Base-by-base conservation (phyloP, 2,329 filamentous ascomycete species). In the Cladosporium halotolerans region DNA sequence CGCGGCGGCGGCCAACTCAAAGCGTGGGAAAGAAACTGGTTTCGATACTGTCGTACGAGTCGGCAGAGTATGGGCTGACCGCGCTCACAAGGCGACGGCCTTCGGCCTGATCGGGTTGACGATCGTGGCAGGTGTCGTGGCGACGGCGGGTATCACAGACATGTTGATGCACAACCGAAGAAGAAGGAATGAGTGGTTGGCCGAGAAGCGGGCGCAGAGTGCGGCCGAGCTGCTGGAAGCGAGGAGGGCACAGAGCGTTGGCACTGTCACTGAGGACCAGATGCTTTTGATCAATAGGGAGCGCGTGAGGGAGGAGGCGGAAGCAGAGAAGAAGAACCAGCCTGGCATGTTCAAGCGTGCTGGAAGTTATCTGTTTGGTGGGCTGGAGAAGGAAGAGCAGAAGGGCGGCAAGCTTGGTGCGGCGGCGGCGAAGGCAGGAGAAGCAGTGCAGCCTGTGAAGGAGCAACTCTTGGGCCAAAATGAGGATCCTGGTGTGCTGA, bases 131-230 rank as follows among this genome's bases (percentile, higher is more conserved):
- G 80, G 76, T 60, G 77, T 79, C 40, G 77, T 85, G 42, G 82
- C 82, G 36, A 75, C 80, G 38, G 84, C 85, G 66, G 82, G 83
- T 9, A 76, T 84, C 58, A 76, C 80, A 55, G 83, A 85, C 63
- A 80, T 87, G 74, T 76, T 86, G 54, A 69, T 84, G 55, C 83
- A 86, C 71, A 87, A 86, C 68, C 79, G 84, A 52, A 76, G 79
- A 55, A 83, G 85, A 72, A 75, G 79, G 53, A 75, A 75, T 36
- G 79, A 85, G 57, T 87, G 78, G 74, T 76, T 83, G 57, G 77
- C 72, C 42, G 70, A 77, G 56, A 71, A 83, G 62, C 72, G 78
- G 60, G 70, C 70, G 45, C 66, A 75, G 61, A 70, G 69, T 44
- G 69, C 69, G 47, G 66, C 64, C 48, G 70, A 73, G 36, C 64